These are phyloP conservation scores for Gautieria morchelliformis DNA, from an alignment of 768 basidiomycete species.

Conservation along the genomic window DNA sequence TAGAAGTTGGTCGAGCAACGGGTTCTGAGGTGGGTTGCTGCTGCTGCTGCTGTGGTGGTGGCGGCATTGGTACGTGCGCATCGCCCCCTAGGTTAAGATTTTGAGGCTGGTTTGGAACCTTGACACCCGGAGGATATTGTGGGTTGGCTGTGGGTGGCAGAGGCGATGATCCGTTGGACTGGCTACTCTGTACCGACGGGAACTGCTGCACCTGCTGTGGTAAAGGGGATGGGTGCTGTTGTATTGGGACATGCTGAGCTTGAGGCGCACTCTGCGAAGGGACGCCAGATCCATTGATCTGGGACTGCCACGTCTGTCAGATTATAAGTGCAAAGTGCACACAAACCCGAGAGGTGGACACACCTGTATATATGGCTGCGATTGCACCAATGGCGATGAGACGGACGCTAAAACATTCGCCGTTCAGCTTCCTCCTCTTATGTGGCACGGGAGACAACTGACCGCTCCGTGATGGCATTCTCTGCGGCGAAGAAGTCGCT, in stretches of 20 bases:
- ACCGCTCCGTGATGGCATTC: constrained; percentile 41
- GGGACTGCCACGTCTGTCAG: background rate
- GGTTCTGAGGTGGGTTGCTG: constrained; percentile 17
- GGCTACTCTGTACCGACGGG: constrained; percentile 6
- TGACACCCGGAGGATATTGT: constrained; percentile 64
- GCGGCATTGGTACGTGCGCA: constrained; percentile 11
- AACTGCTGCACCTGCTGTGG: constrained; percentile 41
- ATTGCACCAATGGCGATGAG: constrained; percentile 33
- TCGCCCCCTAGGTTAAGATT: background rate
- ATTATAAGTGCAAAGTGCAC: background rate
- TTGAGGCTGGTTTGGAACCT: constrained; percentile 30
- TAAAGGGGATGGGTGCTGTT: constrained; percentile 32
- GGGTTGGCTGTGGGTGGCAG: constrained; percentile 27
- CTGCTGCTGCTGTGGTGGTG: constrained; percentile 16
- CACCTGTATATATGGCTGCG: constrained; percentile 32
- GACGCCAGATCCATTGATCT: constrained; percentile 2
- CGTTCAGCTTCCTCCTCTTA: constrained; percentile 8
- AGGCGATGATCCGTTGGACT: constrained; percentile 21
- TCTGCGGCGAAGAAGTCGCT: constrained; percentile 46
- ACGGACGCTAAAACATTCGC: constrained; percentile 30
- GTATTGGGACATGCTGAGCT: constrained; percentile 27
- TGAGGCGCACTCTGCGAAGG: constrained; percentile 25
- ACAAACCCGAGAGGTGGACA: constrained; percentile 21
- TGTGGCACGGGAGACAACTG: constrained; percentile 7
- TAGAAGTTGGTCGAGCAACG: constrained; percentile 43